Evolutionary conservation across 176 grass and related monocot genomes (phyloP).

Genomic region (Cenchrus purpureus): DNA sequence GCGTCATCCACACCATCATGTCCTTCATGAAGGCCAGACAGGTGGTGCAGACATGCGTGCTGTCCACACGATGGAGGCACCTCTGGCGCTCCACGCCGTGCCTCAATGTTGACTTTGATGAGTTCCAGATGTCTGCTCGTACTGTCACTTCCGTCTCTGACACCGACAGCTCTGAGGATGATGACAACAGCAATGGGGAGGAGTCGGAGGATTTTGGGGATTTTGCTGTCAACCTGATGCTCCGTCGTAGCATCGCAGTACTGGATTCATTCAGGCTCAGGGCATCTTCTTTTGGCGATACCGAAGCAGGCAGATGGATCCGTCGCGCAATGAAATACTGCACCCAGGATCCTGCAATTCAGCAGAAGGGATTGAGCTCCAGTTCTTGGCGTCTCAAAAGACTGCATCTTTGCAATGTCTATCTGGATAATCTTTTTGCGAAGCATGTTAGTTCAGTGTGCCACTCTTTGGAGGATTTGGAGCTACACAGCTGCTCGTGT

Average conservation of each 20-base stretch:
- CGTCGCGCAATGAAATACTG: background rate
- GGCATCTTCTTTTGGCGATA: background rate
- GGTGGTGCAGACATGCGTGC: too few relatives aligned
- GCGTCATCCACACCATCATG: background rate
- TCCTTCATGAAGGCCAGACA: background rate
- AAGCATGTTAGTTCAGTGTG: conserved; percentile 2
- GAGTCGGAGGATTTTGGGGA: background rate
- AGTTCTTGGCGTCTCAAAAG: conserved; percentile 26
- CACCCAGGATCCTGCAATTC: background rate
- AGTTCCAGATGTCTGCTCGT: background rate
- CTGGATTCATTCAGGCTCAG: conserved; percentile 4
- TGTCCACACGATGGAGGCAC: background rate
- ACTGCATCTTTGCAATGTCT: background rate
- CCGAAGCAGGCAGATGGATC: background rate
- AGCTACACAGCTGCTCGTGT: background rate
- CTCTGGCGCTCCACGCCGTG: background rate
- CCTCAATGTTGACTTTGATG: background rate
- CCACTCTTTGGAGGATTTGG: conserved; percentile 4
- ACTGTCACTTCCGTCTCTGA: background rate
- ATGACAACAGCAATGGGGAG: too few relatives aligned
- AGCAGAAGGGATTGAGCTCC: background rate
- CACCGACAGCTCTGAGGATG: background rate
- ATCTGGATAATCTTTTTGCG: background rate
- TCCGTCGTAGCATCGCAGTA: background rate
- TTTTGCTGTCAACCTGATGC: background rate